A percentile compares a stretch with the other conserved stretches of the same genome.
These are phyloP conservation scores for Paspalum notatum DNA, from an alignment of 176 grass and related monocot species.

Conservation along the genomic window DNA sequence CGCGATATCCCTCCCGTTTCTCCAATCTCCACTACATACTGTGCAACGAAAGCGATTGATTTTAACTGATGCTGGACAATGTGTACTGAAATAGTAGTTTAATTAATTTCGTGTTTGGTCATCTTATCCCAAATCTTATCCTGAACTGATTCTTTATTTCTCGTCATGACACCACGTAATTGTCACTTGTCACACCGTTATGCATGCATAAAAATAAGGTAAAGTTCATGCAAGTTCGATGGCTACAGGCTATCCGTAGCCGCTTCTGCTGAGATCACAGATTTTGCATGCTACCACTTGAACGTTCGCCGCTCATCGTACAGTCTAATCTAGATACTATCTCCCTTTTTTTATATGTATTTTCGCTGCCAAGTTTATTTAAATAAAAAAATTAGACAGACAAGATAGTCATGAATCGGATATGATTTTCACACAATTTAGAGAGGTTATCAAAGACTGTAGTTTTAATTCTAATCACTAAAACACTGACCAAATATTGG, in stretches of 20 bases:
- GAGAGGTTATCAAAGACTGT: too few relatives aligned
- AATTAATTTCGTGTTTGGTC: background rate
- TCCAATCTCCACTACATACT: too few relatives aligned
- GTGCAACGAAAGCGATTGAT: conserved; percentile 14
- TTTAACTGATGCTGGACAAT: background rate
- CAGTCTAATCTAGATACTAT: background rate
- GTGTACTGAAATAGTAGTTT: background rate
- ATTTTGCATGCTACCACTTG: background rate
- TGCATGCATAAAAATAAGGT: background rate
- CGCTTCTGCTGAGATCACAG: background rate
- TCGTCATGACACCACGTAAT: background rate
- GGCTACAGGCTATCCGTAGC: background rate
- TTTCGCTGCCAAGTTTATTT: too few relatives aligned
- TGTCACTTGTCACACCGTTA: too few relatives aligned
- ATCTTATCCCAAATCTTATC: conserved; percentile 19
- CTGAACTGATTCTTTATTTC: background rate
- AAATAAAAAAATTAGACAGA: too few relatives aligned
- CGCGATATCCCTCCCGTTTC: conserved; percentile 5
- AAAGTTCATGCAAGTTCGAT: background rate
- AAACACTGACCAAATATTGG: too few relatives aligned
- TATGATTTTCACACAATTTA: too few relatives aligned
- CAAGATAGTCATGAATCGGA: too few relatives aligned
- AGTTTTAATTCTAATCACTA: too few relatives aligned
- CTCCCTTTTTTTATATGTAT: too few relatives aligned
- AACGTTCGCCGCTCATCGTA: background rate